phyloP scores from a whole-genome alignment of 805 yeast genomes.

The Candida coleopterorum region DNA sequence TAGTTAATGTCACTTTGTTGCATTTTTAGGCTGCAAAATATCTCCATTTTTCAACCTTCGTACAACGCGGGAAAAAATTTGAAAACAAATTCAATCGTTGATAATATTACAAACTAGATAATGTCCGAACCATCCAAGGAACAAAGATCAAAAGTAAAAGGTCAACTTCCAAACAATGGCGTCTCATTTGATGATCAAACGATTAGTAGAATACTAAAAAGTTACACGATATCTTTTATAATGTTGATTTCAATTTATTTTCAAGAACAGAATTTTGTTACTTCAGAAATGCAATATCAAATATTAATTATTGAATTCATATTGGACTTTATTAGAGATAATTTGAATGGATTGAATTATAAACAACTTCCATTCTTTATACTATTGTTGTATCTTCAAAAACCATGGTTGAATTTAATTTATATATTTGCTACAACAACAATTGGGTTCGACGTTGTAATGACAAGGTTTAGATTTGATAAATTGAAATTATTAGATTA shows the following conservation, averaged over 20 bases:
- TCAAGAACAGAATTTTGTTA: slow-evolving; percentile 2
- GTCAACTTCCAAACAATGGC: no score
- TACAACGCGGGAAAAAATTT: no score
- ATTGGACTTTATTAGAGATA: slow-evolving; percentile 4
- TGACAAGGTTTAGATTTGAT: background rate
- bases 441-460: slow-evolving; percentile 3
- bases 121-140: no score
- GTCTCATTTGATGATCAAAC: slow-evolving; percentile 1
- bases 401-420: slow-evolving; percentile 2
- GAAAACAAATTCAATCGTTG: no score
- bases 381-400: slow-evolving; percentile 2
- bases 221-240: slow-evolving; percentile 1
- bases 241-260: slow-evolving; percentile 2
- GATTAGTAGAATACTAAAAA: background rate
- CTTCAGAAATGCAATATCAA: slow-evolving; percentile 4
- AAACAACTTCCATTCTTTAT: slow-evolving; percentile 4
- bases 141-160: no score
- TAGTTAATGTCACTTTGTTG: no score
- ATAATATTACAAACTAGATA: no score
- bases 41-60: no score
- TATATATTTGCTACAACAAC: slow-evolving; percentile 4
- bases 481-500: slow-evolving; percentile 3
- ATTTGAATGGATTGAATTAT: slow-evolving; percentile 1
- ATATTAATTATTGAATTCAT: slow-evolving; percentile 4
- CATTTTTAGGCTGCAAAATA: no score